These are phyloP conservation scores for Balakata baccata DNA, from an alignment of 345 rosid genomes.

Conservation along the genomic window DNA sequence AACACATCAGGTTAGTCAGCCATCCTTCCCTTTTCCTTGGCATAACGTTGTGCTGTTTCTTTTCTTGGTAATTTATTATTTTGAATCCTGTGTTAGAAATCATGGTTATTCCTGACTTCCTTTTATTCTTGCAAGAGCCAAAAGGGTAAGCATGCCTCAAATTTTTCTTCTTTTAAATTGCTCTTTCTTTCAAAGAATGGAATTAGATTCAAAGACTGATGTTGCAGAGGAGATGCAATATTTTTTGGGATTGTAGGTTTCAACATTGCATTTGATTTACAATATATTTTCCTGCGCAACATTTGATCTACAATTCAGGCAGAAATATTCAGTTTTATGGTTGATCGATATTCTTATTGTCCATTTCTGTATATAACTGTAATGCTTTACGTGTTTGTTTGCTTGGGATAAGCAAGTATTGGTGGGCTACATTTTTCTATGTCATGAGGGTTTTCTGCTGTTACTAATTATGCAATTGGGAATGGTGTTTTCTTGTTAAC, in stretches of 20 bases:
- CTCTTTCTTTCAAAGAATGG: not conserved
- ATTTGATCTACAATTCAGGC: not conserved
- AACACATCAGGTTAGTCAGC: constrained; percentile 76
- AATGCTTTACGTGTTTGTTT: not conserved
- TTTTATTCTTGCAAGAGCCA: not conserved
- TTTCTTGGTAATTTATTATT: not conserved
- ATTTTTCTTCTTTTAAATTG: not conserved
- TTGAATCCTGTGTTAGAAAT: not conserved
- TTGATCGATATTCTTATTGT: not conserved
- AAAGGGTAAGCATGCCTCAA: not conserved
- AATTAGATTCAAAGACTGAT: not conserved
- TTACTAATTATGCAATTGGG: not conserved
- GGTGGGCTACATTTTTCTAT: not conserved
- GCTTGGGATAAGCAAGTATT: not conserved
- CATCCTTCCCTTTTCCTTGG: constrained; percentile 1
- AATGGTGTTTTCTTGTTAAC: not conserved
- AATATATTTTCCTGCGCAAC: not conserved
- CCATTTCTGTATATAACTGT: not conserved
- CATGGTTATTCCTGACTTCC: not conserved
- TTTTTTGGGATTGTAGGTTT: not conserved
- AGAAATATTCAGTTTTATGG: too few species aligned
- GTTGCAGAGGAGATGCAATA: not conserved
- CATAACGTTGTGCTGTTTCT: not conserved
- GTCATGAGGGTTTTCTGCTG: not conserved
- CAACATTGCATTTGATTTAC: not conserved